phyloP scores from a whole-genome alignment of 192 early-diverging fungal species.

The Linnemannia schmuckeri region DNA sequence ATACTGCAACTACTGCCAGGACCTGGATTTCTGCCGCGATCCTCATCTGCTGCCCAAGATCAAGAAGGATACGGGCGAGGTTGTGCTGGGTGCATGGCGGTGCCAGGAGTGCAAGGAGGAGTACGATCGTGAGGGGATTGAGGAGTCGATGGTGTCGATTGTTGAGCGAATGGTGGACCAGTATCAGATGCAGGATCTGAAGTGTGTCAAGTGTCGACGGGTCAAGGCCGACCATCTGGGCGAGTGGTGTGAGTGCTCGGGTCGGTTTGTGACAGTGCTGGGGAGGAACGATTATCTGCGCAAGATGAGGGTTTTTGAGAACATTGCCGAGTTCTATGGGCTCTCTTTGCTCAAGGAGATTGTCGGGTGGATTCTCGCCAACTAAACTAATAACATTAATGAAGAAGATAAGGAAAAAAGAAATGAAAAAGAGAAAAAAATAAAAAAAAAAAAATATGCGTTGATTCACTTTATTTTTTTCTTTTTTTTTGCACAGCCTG shows the following conservation, averaged over 20 bases:
- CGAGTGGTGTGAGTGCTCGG: conserved; percentile 82
- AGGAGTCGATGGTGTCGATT: conserved; percentile 85
- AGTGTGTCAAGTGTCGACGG: conserved; percentile 83
- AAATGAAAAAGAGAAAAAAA: neutral
- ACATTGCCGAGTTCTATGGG: conserved; percentile 71
- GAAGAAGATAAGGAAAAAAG: neutral
- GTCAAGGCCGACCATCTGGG: conserved; percentile 86
- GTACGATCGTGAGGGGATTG: conserved; percentile 85
- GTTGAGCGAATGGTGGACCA: conserved; percentile 72
- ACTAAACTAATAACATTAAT: neutral
- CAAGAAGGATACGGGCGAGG: conserved; percentile 56
- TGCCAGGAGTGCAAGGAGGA: conserved; percentile 83
- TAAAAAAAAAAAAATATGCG: neutral
- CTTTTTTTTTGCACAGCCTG: conserved; percentile 5
- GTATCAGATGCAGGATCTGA: conserved; percentile 92
- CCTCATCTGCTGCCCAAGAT: conserved; percentile 69
- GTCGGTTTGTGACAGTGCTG: conserved; percentile 66
- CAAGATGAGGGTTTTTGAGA: conserved; percentile 72
- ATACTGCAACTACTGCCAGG: conserved; percentile 86
- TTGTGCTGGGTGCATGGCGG: conserved; percentile 66
- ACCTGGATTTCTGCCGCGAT: conserved; percentile 94
- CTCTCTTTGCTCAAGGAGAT: conserved; percentile 70
- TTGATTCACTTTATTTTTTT: neutral
- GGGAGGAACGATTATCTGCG: conserved; percentile 66
- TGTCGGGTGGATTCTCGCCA: conserved; percentile 63